Conservation (phyloP, 2,329 filamentous ascomycete species). For the Sclerotinia borealis region DNA sequence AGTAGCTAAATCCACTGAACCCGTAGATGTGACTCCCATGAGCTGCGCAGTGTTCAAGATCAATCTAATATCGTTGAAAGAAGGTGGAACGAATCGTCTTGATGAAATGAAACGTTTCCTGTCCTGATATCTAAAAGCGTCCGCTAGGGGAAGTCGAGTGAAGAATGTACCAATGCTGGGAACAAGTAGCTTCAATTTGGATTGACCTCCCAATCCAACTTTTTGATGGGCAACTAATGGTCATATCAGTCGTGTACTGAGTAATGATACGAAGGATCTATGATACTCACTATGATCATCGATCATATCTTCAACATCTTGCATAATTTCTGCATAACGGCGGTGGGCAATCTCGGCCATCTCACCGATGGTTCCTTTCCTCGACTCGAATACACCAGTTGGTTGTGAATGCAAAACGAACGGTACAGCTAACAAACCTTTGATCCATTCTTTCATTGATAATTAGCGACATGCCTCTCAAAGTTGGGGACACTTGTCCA, state of each 20-base stretch:
- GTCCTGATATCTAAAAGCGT: conserved; percentile 90
- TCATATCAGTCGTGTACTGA: background rate
- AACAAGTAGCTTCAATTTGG: conserved; percentile 87
- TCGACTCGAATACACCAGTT: conserved; percentile 72
- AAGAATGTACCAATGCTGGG: conserved; percentile 92
- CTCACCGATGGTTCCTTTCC: conserved; percentile 55
- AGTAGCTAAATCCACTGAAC: conserved; percentile 76
- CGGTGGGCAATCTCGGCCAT: conserved; percentile 78
- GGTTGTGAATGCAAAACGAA: conserved; percentile 97
- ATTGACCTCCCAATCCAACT: conserved; percentile 59
- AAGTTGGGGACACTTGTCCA: background rate
- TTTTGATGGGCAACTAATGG: conserved; percentile 64
- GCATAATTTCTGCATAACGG: conserved; percentile 91
- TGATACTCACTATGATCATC: conserved; percentile 76
- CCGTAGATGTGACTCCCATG: conserved; percentile 75
- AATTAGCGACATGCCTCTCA: background rate
- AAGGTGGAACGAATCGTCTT: conserved; percentile 86
- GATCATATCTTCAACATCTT: conserved; percentile 86
- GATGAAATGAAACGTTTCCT: conserved; percentile 78
- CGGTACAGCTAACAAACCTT: conserved; percentile 85
- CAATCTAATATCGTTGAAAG: conserved; percentile 92
- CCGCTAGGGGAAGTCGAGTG: conserved; percentile 77
- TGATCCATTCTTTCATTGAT: conserved; percentile 74
- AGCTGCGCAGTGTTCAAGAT: conserved; percentile 93
- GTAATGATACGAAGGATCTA: conserved; percentile 8